Percentiles rank a stretch among this genome's conserved stretches.
These are phyloP conservation scores for Trypanosoma grayi DNA, from an alignment of 208 protist genomes.

Conservation along the genomic window DNA sequence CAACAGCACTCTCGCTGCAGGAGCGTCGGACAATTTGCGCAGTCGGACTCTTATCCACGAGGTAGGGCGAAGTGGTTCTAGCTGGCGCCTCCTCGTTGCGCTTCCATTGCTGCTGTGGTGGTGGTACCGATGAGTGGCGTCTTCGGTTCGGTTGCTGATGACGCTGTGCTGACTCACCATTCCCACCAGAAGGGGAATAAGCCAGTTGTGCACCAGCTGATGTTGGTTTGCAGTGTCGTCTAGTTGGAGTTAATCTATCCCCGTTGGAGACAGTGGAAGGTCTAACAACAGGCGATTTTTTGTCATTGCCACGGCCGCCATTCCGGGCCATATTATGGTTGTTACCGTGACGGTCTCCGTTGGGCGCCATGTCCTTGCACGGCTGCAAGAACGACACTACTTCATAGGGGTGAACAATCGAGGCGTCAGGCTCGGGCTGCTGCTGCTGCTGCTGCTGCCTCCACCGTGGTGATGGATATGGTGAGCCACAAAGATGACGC, in stretches of 20 bases:
- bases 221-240: too few species aligned
- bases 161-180: too few species aligned
- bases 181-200: too few species aligned
- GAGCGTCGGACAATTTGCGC: neutral
- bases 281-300: neutral
- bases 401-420: conserved; percentile 2
- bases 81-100: neutral
- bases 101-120: neutral
- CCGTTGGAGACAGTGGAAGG: too few species aligned
- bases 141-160: too few species aligned
- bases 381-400: neutral
- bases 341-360: neutral
- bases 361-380: neutral
- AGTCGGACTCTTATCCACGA: neutral
- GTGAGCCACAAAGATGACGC: neutral
- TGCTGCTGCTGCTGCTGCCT: neutral
- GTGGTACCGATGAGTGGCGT: neutral
- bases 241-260: too few species aligned
- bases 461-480: neutral
- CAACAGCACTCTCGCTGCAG: conserved; percentile 11
- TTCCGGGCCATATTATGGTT: neutral
- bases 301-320: neutral
- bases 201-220: too few species aligned
- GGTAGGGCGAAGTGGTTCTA: neutral
- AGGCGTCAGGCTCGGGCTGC: neutral